Percentiles rank a stretch among this genome's conserved stretches.
These are phyloP conservation scores for Fusarium oligoseptatum DNA, from an alignment of 2,329 filamentous ascomycete genomes.

Conservation along the genomic window DNA sequence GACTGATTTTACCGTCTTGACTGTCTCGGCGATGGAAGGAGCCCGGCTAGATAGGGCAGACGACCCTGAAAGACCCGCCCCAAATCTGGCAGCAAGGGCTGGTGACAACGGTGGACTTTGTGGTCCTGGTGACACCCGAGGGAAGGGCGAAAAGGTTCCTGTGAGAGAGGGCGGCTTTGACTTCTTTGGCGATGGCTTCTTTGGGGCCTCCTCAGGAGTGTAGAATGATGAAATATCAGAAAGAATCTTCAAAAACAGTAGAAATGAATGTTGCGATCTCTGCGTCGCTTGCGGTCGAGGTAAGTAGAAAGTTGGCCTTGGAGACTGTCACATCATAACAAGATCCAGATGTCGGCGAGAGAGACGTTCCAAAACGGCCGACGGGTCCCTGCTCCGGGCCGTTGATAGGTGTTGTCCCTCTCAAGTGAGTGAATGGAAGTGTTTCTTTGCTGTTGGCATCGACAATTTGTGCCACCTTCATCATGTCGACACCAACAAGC, in stretches of 20 bases:
- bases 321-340: slow-evolving; percentile 56
- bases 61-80: slow-evolving; percentile 22
- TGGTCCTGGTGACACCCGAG: slow-evolving; percentile 39
- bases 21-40: slow-evolving; percentile 52
- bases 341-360: slow-evolving; percentile 43
- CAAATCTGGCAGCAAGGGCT: slow-evolving; percentile 19
- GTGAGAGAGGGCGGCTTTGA: slow-evolving; percentile 47
- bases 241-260: slow-evolving; percentile 62
- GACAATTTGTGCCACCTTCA: slow-evolving; percentile 72
- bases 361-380: slow-evolving; percentile 32
- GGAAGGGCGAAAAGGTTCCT: slow-evolving; percentile 50
- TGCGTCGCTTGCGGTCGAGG: slow-evolving; percentile 64
- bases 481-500: slow-evolving; percentile 66
- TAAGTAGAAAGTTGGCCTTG: slow-evolving; percentile 69
- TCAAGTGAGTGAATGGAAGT: slow-evolving; percentile 56
- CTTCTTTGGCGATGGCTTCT: slow-evolving; percentile 38
- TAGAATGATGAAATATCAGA: slow-evolving; percentile 57
- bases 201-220: slow-evolving; percentile 52
- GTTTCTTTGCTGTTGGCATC: slow-evolving; percentile 56
- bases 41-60: slow-evolving; percentile 41
- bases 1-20: slow-evolving; percentile 46
- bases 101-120: slow-evolving; percentile 43
- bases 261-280: slow-evolving; percentile 69
- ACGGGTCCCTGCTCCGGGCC: slow-evolving; percentile 43
- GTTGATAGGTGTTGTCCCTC: slow-evolving; percentile 49